Evolutionary conservation across 2,329 filamentous ascomycete species (phyloP).

Genomic region (Fusarium piperis): DNA sequence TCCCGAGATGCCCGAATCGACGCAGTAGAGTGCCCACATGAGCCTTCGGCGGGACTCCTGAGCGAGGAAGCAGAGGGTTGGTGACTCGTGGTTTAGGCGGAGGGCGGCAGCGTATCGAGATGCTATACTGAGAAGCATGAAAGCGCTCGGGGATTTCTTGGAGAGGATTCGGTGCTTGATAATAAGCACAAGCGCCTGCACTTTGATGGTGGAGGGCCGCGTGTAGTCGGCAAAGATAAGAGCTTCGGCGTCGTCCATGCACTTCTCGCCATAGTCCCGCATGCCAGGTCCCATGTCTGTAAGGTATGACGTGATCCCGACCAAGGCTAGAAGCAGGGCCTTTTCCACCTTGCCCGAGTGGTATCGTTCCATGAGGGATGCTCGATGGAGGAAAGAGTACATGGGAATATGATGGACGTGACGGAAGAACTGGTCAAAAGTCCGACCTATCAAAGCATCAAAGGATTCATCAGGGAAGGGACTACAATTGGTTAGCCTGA

Average conservation of each 20-base stretch:
- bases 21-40: slow-evolving; percentile 57
- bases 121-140: slow-evolving; percentile 56
- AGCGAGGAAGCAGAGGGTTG: slow-evolving; percentile 51
- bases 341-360: slow-evolving; percentile 66
- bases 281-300: slow-evolving; percentile 64
- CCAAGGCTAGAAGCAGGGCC: slow-evolving; percentile 61
- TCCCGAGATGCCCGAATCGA: slow-evolving; percentile 54
- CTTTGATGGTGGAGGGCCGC: slow-evolving; percentile 65
- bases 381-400: slow-evolving; percentile 67
- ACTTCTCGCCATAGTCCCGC: slow-evolving; percentile 62
- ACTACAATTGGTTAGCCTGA: slow-evolving; percentile 39
- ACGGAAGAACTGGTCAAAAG: slow-evolving; percentile 67
- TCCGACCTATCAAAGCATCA: slow-evolving; percentile 60
- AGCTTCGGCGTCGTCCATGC: slow-evolving; percentile 64
- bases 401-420: slow-evolving; percentile 68
- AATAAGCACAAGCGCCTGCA: slow-evolving; percentile 58
- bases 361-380: slow-evolving; percentile 68
- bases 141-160: slow-evolving; percentile 56
- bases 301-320: slow-evolving; percentile 66
- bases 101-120: slow-evolving; percentile 55
- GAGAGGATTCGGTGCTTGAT: slow-evolving; percentile 57
- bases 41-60: slow-evolving; percentile 55
- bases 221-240: slow-evolving; percentile 64
- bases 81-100: slow-evolving; percentile 55
- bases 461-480: slow-evolving; percentile 53